These are phyloP conservation scores for Macrotyloma uniflorum DNA, from an alignment of 306 rosid species.

Conservation along the genomic window DNA sequence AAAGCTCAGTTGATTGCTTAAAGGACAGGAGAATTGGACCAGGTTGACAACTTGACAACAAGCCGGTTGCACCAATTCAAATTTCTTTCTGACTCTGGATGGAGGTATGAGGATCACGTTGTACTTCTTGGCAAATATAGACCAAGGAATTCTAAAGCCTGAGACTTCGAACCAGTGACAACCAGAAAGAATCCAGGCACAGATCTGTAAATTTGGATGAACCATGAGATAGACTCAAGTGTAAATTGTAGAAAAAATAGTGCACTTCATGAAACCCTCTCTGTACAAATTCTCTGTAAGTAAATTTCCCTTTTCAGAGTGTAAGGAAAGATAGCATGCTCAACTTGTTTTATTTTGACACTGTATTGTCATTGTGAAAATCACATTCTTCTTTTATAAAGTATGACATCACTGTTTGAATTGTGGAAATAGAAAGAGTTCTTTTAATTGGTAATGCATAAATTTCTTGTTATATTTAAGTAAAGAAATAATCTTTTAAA, in stretches of 20 bases:
- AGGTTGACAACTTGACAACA: not conserved
- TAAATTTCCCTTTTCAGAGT: not conserved
- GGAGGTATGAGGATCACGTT: not conserved
- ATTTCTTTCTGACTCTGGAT: slow-evolving; percentile 17
- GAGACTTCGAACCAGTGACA: not conserved
- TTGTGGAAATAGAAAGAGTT: no score
- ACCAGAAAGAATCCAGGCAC: slow-evolving; percentile 10
- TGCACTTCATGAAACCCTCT: not conserved
- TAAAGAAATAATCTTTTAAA: no score
- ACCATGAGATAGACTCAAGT: not conserved
- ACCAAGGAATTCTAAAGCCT: not conserved
- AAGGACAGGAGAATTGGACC: not conserved
- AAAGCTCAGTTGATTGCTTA: not conserved
- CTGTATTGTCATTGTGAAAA: not conserved
- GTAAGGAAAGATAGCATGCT: not conserved
- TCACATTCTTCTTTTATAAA: not conserved
- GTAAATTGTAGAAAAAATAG: not conserved
- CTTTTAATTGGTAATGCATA: no score
- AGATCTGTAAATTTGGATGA: not conserved
- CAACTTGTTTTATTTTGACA: not conserved
- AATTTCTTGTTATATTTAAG: no score
- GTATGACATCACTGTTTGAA: not conserved
- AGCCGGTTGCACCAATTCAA: slow-evolving; percentile 9
- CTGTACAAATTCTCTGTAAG: not conserved
- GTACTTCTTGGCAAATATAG: slow-evolving; percentile 5